Evolutionary conservation across 2,329 filamentous ascomycete species (phyloP), one percentile per base, ranked within the genome.

Genomic region (Fusarium hostae): DNA sequence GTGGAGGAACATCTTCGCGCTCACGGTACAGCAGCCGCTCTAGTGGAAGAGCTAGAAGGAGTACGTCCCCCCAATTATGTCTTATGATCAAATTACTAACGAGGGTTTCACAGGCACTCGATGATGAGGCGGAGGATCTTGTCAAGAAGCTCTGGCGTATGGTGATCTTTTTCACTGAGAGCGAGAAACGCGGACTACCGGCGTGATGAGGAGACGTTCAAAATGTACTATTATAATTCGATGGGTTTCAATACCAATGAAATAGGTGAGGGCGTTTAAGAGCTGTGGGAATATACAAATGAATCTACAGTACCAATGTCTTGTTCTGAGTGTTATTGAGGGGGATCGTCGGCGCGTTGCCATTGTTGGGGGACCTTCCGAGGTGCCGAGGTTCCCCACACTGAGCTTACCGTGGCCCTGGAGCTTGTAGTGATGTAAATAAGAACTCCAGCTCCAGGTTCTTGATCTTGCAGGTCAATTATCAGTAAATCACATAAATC

Each of bases 141-240:
- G 95, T 98, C 54, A 97, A 94, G 88, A 98, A 98, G 84, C 88
- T 99, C 39, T 99, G 96, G 96, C 90, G 95, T 55, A 97, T 98
- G 94, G 91, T 98, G 63, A 97, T 98, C 77, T 98, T 98, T 89
- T 98, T 95, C 78, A 96, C 94, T 9, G 95, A 98, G 82, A 93
- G 92, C 78, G 95, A 97, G 87, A 97, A 96, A 84, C 87, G 94
- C 70, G 95, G 95, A 4, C 85, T 98, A 67, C 92, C 92, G 24
- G 89, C 90, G 54, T 94, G 85, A 77, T 50, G 26, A 22, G 32
- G 30, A 18, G 35, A 35, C 32, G 18, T 59, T 51, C 61, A 68
- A 66, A 66, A 58, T 74, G 71, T 73, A 74, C 43, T 44, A 74
- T 47, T 70, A 68, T 57, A 48, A 64, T 55, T 61, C 26, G 28